phyloP scores from a whole-genome alignment of 1,284 basidiomycete genomes.

The Fomitopsis palustris region DNA sequence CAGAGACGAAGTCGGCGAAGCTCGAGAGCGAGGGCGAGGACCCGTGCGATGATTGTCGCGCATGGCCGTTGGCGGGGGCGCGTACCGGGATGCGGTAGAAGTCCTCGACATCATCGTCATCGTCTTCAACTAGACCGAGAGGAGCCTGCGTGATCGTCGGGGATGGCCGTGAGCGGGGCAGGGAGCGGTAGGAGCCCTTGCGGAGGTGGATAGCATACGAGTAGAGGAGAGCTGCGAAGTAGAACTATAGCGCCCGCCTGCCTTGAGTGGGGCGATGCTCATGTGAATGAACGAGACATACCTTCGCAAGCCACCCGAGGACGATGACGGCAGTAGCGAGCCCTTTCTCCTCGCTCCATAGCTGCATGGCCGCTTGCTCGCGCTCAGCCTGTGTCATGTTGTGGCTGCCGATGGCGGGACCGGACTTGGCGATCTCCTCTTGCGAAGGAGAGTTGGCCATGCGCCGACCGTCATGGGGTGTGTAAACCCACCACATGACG shows the following conservation, averaged over 20 bases:
- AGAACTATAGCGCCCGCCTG: slow-evolving; percentile 55
- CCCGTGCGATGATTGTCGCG: slow-evolving; percentile 19
- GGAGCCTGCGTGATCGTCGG: slow-evolving; percentile 18
- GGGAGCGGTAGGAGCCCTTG: slow-evolving; percentile 84
- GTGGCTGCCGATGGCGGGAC: slow-evolving; percentile 32
- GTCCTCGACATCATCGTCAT: slow-evolving; percentile 57
- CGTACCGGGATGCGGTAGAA: slow-evolving; percentile 63
- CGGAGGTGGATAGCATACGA: slow-evolving; percentile 94
- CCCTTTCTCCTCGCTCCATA: slow-evolving; percentile 92
- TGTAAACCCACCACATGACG: slow-evolving; percentile 86
- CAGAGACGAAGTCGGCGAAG: slow-evolving; percentile 58
- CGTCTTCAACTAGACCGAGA: slow-evolving; percentile 37
- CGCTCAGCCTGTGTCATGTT: slow-evolving; percentile 64
- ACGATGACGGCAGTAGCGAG: slow-evolving; percentile 76
- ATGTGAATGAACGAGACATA: slow-evolving; percentile 32
- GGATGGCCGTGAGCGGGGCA: slow-evolving; percentile 58
- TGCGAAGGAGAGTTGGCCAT: slow-evolving; percentile 84
- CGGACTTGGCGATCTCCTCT: slow-evolving; percentile 69
- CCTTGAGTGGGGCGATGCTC: neutral
- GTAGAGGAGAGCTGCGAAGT: slow-evolving; percentile 89
- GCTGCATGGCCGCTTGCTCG: slow-evolving; percentile 64
- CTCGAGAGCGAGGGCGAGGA: slow-evolving; percentile 35
- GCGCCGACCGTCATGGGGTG: slow-evolving; percentile 84
- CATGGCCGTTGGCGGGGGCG: slow-evolving; percentile 24
- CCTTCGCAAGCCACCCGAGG: slow-evolving; percentile 88